A percentile compares a stretch with the other conserved stretches of the same genome.
Evolutionary conservation across 192 early-diverging fungal species (phyloP).

Genomic region (Backusella psychrophila): DNA sequence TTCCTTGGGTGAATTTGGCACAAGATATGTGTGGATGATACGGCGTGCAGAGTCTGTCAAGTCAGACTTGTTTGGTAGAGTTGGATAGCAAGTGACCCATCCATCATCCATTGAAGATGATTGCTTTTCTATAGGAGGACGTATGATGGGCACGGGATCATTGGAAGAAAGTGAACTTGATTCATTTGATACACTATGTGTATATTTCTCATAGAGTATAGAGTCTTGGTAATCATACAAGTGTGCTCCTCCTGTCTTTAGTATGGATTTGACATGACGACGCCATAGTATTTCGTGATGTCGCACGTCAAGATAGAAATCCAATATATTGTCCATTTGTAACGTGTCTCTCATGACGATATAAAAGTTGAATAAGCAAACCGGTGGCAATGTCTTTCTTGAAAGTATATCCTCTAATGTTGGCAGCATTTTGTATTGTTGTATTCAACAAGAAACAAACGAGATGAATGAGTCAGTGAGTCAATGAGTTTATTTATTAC

Average conservation of each 20-base stretch:
- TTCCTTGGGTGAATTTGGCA: conserved; percentile 42
- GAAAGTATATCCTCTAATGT: conserved; percentile 64
- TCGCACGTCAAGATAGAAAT: conserved; percentile 72
- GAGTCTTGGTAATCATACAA: neutral
- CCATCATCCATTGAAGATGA: neutral
- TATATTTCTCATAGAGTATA: neutral
- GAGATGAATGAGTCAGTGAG: neutral
- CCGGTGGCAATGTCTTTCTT: conserved; percentile 63
- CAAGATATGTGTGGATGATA: conserved; percentile 51
- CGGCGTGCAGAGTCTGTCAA: conserved; percentile 45
- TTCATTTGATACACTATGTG: neutral
- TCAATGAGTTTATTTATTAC: neutral
- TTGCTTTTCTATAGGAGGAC: neutral
- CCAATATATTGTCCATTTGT: conserved; percentile 58
- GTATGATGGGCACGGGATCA: neutral
- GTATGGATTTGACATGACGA: conserved; percentile 43
- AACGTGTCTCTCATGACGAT: conserved; percentile 66
- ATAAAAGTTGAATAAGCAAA: conserved; percentile 76
- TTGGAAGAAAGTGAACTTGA: neutral
- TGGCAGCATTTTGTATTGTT: conserved; percentile 38
- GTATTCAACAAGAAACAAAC: neutral
- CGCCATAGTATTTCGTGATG: conserved; percentile 68
- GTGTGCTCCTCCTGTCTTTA: conserved; percentile 17
- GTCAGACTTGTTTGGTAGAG: conserved; percentile 12
- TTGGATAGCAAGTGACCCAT: neutral